Evolutionary conservation across 768 basidiomycete genomes (phyloP).

Genomic region (Russula sp.): DNA sequence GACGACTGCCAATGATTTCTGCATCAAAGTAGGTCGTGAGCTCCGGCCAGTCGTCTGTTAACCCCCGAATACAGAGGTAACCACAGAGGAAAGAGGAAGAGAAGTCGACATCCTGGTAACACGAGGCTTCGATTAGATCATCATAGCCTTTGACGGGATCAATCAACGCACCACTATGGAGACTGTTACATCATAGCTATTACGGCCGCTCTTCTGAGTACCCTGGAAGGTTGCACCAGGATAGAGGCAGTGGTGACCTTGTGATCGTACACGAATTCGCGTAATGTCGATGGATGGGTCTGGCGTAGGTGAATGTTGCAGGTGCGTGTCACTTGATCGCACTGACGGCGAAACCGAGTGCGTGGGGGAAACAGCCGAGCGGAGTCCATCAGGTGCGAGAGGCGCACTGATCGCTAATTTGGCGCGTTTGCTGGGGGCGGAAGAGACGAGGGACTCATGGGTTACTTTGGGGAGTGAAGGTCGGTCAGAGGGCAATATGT

Average conservation of each 20-base stretch:
- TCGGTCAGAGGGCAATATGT: conserved; percentile 8
- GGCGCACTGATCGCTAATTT: conserved; percentile 43
- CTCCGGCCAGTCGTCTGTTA: conserved; percentile 94
- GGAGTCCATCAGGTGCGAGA: conserved; percentile 36
- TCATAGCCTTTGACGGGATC: conserved; percentile 13
- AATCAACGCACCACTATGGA: conserved; percentile 74
- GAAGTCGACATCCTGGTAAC: conserved; percentile 80
- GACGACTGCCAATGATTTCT: conserved; percentile 87
- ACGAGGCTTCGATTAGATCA: conserved; percentile 8
- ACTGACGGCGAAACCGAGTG: conserved; percentile 31
- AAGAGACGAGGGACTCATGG: conserved; percentile 33
- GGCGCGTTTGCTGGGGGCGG: conserved; percentile 40
- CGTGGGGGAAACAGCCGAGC: conserved; percentile 25
- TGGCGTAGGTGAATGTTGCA: conserved; percentile 33
- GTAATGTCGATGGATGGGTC: conserved; percentile 74
- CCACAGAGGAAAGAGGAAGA: conserved; percentile 82
- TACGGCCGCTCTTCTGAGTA: conserved; percentile 91
- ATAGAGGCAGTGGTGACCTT: conserved; percentile 75
- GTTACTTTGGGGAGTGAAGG: conserved; percentile 10
- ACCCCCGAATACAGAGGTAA: conserved; percentile 86
- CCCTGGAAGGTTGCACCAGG: conserved; percentile 88
- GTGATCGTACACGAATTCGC: conserved; percentile 66
- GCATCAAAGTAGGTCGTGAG: conserved; percentile 96
- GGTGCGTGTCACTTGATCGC: conserved; percentile 32
- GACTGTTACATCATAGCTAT: conserved; percentile 92